phyloP scores from a whole-genome alignment of 441 rosid species.

The Hura crepitans region DNA sequence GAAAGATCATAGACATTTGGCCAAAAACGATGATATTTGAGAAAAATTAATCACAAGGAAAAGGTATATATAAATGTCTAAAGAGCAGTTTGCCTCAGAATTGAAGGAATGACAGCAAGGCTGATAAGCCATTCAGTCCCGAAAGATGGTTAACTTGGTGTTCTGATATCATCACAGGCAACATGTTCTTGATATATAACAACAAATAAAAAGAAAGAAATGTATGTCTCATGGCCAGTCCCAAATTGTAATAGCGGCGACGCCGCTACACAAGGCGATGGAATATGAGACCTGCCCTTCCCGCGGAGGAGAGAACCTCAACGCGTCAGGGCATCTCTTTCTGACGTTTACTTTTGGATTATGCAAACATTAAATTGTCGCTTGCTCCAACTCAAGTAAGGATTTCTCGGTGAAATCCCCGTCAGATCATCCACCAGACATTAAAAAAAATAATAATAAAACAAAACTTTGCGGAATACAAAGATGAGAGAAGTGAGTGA shows the following conservation, averaged over 20 bases:
- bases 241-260: constrained; percentile 49
- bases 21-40: no score
- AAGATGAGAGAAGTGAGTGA: background rate
- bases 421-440: background rate
- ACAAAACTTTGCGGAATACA: no score
- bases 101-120: constrained; percentile 2
- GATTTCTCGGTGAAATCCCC: constrained; percentile 28
- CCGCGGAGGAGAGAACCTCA: constrained; percentile 23
- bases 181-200: background rate
- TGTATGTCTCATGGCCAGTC: constrained; percentile 57
- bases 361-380: constrained; percentile 30
- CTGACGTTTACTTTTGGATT: constrained; percentile 42
- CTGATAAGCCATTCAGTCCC: constrained; percentile 1
- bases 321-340: constrained; percentile 25
- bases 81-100: background rate
- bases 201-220: background rate
- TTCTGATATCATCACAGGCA: background rate
- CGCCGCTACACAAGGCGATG: constrained; percentile 58
- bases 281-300: constrained; percentile 43
- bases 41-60: no score
- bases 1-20: no score
- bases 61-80: no score
- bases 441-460: background rate
- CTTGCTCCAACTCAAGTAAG: constrained; percentile 33
- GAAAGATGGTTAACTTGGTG: constrained; percentile 1